Percentiles rank a stretch among this genome's conserved stretches.
Conservation (phyloP, 345 rosid genomes). For the Syzygium aromaticum region DNA sequence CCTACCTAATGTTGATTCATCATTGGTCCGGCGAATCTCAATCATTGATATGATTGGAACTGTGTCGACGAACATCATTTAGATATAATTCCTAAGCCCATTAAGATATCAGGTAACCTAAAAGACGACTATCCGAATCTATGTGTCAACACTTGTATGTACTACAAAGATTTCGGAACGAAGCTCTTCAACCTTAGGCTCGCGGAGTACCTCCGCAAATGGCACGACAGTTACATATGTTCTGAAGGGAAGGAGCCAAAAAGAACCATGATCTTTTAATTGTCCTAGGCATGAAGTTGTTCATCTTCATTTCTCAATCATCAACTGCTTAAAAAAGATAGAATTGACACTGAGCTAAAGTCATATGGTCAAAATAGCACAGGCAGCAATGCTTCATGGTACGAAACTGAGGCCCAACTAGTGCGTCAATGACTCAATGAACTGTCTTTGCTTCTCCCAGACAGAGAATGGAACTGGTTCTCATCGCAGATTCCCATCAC, state of each 20-base stretch:
- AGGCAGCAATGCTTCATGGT: not conserved
- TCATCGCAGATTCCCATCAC: not conserved
- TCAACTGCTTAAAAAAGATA: not conserved
- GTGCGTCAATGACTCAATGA: not conserved
- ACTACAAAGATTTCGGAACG: not conserved
- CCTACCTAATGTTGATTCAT: not conserved
- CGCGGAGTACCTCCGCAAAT: not conserved
- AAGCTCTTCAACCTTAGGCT: not conserved
- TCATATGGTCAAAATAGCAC: not conserved
- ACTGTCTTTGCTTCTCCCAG: not conserved
- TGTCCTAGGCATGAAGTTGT: not conserved
- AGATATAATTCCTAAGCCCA: not conserved
- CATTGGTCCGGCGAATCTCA: not conserved
- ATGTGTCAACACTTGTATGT: not conserved
- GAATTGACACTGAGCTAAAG: not conserved
- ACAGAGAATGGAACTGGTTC: not conserved
- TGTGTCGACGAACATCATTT: accelerated
- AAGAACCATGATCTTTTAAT: not conserved
- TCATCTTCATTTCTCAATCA: not conserved
- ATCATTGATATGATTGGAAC: not conserved
- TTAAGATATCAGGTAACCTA: not conserved
- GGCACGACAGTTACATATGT: not conserved
- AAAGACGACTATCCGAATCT: accelerated
- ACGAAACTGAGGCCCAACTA: not conserved
- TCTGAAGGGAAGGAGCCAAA: not conserved